These are phyloP conservation scores for Mycena leptocephala DNA, from an alignment of 768 basidiomycete genomes.

Conservation along the genomic window DNA sequence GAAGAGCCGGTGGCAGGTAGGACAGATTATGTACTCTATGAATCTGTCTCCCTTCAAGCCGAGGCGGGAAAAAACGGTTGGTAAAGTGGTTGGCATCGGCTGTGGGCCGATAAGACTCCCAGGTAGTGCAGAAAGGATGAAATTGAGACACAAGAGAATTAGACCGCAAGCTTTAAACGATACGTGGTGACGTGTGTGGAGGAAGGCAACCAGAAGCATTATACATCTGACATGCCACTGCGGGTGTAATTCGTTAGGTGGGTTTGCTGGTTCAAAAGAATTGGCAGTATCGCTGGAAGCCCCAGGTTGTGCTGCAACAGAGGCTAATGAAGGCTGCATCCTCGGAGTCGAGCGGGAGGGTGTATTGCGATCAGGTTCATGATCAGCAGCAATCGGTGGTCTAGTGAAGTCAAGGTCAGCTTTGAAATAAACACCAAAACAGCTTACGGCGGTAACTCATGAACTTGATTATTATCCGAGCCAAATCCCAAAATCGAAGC, in stretches of 20 bases:
- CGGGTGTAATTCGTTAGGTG: conserved; percentile 3
- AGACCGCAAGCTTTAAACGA: background rate
- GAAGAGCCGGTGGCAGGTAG: background rate
- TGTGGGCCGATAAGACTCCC: background rate
- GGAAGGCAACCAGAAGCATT: background rate
- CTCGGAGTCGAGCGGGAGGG: too few relatives aligned
- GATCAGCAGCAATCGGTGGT: too few relatives aligned
- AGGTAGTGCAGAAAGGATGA: background rate
- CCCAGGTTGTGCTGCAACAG: too few relatives aligned
- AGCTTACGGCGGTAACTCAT: too few relatives aligned
- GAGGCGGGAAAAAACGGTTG: background rate
- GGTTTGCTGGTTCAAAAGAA: too few relatives aligned
- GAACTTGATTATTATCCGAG: too few relatives aligned
- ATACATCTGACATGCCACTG: conserved; percentile 33
- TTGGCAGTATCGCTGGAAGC: too few relatives aligned
- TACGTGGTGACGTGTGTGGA: background rate
- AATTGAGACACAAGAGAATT: background rate
- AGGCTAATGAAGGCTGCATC: too few relatives aligned
- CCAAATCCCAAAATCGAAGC: too few relatives aligned
- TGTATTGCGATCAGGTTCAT: too few relatives aligned
- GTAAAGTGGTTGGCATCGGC: background rate
- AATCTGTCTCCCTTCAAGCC: background rate
- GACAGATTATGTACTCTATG: background rate
- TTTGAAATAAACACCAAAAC: too few relatives aligned
- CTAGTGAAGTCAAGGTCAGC: too few relatives aligned